Conservation (phyloP, 805 yeast genomes). For the Yarrowia sp. region DNA sequence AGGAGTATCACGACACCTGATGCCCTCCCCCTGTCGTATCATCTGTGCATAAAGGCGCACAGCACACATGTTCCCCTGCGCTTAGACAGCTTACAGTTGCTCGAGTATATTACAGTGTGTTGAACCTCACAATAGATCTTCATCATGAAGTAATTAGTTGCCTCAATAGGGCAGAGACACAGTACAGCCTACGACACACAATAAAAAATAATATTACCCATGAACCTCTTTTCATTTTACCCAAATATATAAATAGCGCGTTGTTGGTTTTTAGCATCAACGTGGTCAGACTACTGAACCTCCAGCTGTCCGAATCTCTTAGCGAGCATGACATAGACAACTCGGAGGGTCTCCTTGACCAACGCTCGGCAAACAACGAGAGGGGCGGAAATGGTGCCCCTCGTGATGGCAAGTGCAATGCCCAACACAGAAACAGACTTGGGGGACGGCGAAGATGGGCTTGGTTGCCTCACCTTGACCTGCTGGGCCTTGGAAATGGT, state of each 20-base stretch:
- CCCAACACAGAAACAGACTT: slow-evolving; percentile 24
- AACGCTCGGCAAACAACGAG: slow-evolving; percentile 27
- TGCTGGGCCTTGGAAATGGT: slow-evolving; percentile 27
- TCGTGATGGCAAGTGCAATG: slow-evolving; percentile 35
- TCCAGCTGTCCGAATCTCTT: slow-evolving; percentile 28
- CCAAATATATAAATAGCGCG: slow-evolving; percentile 31
- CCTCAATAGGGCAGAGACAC: background rate
- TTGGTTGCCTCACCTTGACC: slow-evolving; percentile 19
- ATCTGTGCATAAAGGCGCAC: slow-evolving; percentile 18
- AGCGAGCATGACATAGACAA: slow-evolving; percentile 31
- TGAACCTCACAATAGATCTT: background rate
- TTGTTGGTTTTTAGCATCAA: slow-evolving; percentile 18
- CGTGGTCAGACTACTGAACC: slow-evolving; percentile 14
- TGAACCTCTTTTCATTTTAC: slow-evolving; percentile 32
- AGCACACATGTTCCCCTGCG: slow-evolving; percentile 36
- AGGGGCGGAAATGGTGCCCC: slow-evolving; percentile 31
- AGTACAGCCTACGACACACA: too few species aligned
- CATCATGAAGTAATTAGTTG: background rate
- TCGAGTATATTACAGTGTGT: slow-evolving; percentile 5
- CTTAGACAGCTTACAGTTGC: slow-evolving; percentile 13
- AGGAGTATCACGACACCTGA: background rate
- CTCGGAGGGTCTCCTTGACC: slow-evolving; percentile 23
- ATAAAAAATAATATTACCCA: slow-evolving; percentile 4
- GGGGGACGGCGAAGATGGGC: slow-evolving; percentile 25
- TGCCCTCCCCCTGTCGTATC: background rate